Evolutionary conservation across 1,284 basidiomycete genomes (phyloP).

Genomic region (Marasmius sp.): DNA sequence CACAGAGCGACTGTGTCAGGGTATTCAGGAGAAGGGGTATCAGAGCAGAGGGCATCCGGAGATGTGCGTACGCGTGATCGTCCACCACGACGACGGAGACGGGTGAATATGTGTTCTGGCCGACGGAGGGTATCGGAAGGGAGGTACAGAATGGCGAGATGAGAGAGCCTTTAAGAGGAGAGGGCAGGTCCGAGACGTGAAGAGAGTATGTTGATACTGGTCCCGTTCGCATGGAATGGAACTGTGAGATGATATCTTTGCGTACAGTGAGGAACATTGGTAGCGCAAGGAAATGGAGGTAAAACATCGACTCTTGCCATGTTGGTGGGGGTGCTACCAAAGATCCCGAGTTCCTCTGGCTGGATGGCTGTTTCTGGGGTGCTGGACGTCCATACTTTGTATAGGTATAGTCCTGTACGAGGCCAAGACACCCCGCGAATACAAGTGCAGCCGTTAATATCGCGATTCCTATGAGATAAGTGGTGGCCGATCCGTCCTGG

Average conservation of each 20-base stretch:
- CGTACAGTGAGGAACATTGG: constrained; percentile 70
- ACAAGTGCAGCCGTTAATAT: constrained; percentile 79
- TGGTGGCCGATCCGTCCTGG: constrained; percentile 23
- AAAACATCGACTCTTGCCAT: constrained; percentile 94
- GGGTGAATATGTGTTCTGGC: not conserved
- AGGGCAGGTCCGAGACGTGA: constrained; percentile 16
- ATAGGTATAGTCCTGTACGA: constrained; percentile 86
- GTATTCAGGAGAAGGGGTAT: constrained; percentile 77
- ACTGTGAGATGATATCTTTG: constrained; percentile 50
- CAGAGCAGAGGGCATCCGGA: constrained; percentile 62
- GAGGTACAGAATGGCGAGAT: constrained; percentile 37
- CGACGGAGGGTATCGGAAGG: constrained; percentile 23
- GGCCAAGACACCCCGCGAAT: constrained; percentile 80
- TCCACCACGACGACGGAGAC: constrained; percentile 10
- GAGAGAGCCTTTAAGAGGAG: constrained; percentile 18
- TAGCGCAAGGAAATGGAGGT: constrained; percentile 74
- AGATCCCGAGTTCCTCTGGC: constrained; percentile 3
- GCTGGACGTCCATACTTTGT: constrained; percentile 54
- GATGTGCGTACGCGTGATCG: constrained; percentile 14
- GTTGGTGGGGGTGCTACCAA: constrained; percentile 24
- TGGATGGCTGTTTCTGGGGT: constrained; percentile 7
- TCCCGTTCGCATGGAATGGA: constrained; percentile 43
- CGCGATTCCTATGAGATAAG: constrained; percentile 72
- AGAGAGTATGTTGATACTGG: constrained; percentile 31
- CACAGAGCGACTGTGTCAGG: constrained; percentile 84